Base-by-base conservation (phyloP, 768 basidiomycete genomes). In the Pholiota molesta region DNA sequence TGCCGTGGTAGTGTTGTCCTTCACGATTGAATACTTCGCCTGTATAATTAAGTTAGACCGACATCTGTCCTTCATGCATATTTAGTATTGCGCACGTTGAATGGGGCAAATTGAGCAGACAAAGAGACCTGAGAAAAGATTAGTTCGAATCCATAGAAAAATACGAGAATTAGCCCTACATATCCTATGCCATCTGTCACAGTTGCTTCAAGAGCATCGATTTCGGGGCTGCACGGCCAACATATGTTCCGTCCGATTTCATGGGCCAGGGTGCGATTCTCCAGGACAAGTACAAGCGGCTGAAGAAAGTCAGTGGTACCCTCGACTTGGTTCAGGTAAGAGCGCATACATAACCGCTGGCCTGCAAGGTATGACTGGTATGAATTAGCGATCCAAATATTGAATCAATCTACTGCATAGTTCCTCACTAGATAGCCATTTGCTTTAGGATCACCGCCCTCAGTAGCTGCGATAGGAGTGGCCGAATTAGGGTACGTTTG, bases 351-450 rank as follows among this genome's bases (percentile, higher is more conserved):
- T 17, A 70, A 76, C 63, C 70, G 75, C 70, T 69, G 88, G 8
- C 94, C 94, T 0, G 87, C 86, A 26, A 94, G 86, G 69, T 81
- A 94, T 2, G 90, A 91, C 76, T 78, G 63, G 14, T 58, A 17
- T 52, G 8, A 19, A 26, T 14, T 16, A 14, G 35, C 6, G 57
- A 17, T 63, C 44, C 9, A 53, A 29, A 16, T 16, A 33, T 37
- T 42, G 31, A 42, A 37, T 26, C 6, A 5, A 9, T 31, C 6
- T 31, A 31, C 31, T 7, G 26, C 52, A 10, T 37, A 23, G 11
- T 39, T 28, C 51, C 72, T 45, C 63, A 77, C 77, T 63, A 79
- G 65, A 45, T 67, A 65, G 29, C 81, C 77, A 57, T 77, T 72
- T 57, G 83, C 72, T 16, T 40, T 68, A 0, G 76, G 75, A 62